phyloP scores from a whole-genome alignment of 75 land plant species.

The Selaginella moellendorffii region DNA sequence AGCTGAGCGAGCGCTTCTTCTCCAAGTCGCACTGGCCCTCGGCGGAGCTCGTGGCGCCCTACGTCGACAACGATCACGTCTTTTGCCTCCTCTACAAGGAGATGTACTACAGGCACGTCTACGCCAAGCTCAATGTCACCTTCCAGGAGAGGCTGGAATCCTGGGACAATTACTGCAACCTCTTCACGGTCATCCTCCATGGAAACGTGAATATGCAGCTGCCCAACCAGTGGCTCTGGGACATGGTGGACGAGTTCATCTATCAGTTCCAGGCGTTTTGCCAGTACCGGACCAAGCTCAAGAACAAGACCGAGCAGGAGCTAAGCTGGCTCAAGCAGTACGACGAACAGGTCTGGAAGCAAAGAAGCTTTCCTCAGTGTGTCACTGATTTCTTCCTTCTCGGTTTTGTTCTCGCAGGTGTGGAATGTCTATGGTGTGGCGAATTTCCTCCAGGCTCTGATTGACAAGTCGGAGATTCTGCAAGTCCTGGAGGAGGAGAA shows the following conservation, averaged over 20 bases:
- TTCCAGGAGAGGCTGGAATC: slow-evolving; percentile 62
- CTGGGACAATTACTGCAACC: slow-evolving; percentile 77
- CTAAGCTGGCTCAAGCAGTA: slow-evolving; percentile 50
- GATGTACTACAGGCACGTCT: slow-evolving; percentile 87
- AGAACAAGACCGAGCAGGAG: slow-evolving; percentile 83
- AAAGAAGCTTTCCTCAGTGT: too few species aligned
- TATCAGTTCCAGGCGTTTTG: slow-evolving; percentile 93
- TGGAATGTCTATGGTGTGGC: slow-evolving; percentile 95
- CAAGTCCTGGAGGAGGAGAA: slow-evolving; percentile 83
- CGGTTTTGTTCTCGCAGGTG: too few species aligned
- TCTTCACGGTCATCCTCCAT: slow-evolving; percentile 63
- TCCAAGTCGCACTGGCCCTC: slow-evolving; percentile 82
- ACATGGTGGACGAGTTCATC: slow-evolving; percentile 96
- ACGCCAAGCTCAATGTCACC: slow-evolving; percentile 47
- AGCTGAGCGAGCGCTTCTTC: slow-evolving; percentile 70
- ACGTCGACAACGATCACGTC: slow-evolving; percentile 86
- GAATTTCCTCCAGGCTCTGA: slow-evolving; percentile 85
- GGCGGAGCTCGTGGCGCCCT: slow-evolving; percentile 66
- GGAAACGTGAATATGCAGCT: slow-evolving; percentile 93
- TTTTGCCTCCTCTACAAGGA: slow-evolving; percentile 77
- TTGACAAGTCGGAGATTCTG: slow-evolving; percentile 75
- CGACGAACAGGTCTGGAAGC: slow-evolving; percentile 36
- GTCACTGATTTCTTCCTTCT: too few species aligned
- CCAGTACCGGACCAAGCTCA: slow-evolving; percentile 83
- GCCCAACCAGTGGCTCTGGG: slow-evolving; percentile 98